Evolutionary conservation across 306 rosid genomes (phyloP).

Genomic region (Sechiopsis laciniata): DNA sequence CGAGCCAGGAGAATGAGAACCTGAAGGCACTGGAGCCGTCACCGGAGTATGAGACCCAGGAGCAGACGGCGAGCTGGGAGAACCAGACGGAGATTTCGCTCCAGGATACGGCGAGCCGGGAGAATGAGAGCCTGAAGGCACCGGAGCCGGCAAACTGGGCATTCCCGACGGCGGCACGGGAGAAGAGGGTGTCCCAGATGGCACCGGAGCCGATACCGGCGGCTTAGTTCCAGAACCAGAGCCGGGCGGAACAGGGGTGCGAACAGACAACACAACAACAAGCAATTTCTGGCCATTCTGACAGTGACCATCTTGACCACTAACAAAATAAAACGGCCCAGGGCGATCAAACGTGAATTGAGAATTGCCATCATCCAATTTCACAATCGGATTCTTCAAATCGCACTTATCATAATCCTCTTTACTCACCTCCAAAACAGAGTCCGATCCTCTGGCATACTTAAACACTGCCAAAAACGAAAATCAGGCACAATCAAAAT

Average conservation of each 20-base stretch:
- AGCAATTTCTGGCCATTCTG: conserved; percentile 61
- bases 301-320: conserved; percentile 55
- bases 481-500: not conserved
- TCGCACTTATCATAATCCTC: conserved; percentile 55
- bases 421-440: conserved; percentile 66
- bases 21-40: too few species aligned
- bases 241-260: conserved; percentile 19
- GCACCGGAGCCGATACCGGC: not conserved
- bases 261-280: conserved; percentile 50
- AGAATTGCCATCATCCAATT: conserved; percentile 56
- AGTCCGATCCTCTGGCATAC: conserved; percentile 56
- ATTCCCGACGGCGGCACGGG: too few species aligned
- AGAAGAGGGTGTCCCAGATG: conserved; percentile 5
- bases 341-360: conserved; percentile 47
- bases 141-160: not conserved
- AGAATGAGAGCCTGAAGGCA: not conserved
- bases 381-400: conserved; percentile 54
- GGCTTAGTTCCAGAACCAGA: not conserved
- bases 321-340: conserved; percentile 65
- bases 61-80: not conserved
- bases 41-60: too few species aligned
- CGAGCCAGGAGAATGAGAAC: too few species aligned
- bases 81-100: conserved; percentile 20
- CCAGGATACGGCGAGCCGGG: conserved; percentile 1
- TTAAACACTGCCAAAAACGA: conserved; percentile 43